Base-by-base conservation (phyloP, 192 early-diverging fungal genomes). In the Backusella parvicylindrica region DNA sequence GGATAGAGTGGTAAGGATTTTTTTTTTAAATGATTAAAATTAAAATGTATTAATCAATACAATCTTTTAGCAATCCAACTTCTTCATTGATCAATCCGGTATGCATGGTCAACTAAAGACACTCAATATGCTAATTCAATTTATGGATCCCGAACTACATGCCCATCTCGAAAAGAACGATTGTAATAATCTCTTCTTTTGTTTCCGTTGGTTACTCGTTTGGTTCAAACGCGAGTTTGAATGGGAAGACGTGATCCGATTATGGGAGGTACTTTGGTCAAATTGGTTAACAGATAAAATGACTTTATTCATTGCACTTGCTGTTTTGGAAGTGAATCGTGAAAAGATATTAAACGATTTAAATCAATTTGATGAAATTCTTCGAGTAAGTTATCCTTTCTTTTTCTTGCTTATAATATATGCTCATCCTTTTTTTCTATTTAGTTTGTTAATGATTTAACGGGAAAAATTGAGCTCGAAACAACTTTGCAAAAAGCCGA, bases 181-280 rank as follows among this genome's bases (percentile, higher is more conserved):
- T 56, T 90, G 94, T 0, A 84, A 89, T 56, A 97, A 99, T 78
- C 86, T 99, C 74, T 98, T 99, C 76, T 95, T 91, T 81, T 98
- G 96, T 81, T 99, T 98, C 87, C 92, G 98, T 21, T 99, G 97
- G 97, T 84, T 99, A 15, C 77, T 99, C 49, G 89, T 99, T 35
- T 94, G 94, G 85, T 99, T 97, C 83, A 99, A 99, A 81, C 91
- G 98, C 60, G 98, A 99, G 84, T 97, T 98, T 76, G 84, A 92
- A 72, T 97, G 95, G 87, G 87, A 90, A 13, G 92, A 98, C 40
- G 86, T 94, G 18, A 85, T 94, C 79, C 72, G 82, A 47, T 77
- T 99, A 31, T 98, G 98, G 98, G 97, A 98, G 80, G 92, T 93
- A 2, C 81, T 94, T 15, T 93, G 91, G 87, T 86, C 91, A 1